A percentile compares a stretch with the other conserved stretches of the same genome.
Evolutionary conservation across 192 early-diverging fungal species (phyloP).

Genomic region (Funneliformis mosseae): DNA sequence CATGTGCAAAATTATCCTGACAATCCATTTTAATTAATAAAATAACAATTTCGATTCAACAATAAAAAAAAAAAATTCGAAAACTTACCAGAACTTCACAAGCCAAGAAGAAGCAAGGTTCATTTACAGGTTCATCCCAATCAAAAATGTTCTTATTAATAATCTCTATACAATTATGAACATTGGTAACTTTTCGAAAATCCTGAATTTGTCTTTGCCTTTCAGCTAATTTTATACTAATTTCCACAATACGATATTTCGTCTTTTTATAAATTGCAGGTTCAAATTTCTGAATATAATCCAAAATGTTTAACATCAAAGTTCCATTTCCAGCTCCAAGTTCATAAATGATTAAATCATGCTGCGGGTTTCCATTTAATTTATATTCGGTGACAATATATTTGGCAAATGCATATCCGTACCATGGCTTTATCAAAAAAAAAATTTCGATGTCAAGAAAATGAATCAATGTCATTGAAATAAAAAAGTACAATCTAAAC

Average conservation of each 20-base stretch:
- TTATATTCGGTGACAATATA: conserved; percentile 84
- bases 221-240: conserved; percentile 80
- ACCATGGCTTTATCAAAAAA: conserved; percentile 68
- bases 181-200: conserved; percentile 40
- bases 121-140: conserved; percentile 70
- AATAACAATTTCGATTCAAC: background rate
- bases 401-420: conserved; percentile 89
- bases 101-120: conserved; percentile 89
- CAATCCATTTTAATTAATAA: conserved; percentile 5
- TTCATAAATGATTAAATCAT: conserved; percentile 88
- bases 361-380: conserved; percentile 55
- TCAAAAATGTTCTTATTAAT: conserved; percentile 94
- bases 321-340: conserved; percentile 98
- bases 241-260: conserved; percentile 92
- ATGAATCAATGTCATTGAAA: background rate
- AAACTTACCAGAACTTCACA: conserved; percentile 91
- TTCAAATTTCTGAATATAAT: conserved; percentile 76
- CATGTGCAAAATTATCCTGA: conserved; percentile 96
- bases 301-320: conserved; percentile 90
- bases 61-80: background rate
- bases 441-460: background rate
- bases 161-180: conserved; percentile 69
- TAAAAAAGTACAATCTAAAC: background rate
- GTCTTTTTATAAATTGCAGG: conserved; percentile 79
- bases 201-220: conserved; percentile 60